These are phyloP conservation scores for Chlorella vulgaris DNA, from an alignment of 139 green algal species.

Conservation along the genomic window DNA sequence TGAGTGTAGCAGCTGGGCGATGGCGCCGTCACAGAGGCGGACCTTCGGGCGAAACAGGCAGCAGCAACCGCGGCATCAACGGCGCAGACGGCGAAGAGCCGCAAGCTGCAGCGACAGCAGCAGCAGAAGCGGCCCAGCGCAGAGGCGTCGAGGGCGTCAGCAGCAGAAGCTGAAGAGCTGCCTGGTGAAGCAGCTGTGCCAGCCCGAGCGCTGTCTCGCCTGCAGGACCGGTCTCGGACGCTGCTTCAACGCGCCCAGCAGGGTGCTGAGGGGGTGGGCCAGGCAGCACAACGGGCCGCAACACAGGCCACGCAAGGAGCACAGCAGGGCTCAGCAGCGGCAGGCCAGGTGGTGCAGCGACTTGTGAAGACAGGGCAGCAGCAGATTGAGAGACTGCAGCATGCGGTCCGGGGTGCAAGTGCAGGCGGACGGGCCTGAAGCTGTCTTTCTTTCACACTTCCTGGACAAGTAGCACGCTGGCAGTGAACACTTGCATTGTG, in stretches of 20 bases:
- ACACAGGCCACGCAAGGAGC: background rate
- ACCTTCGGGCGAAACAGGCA: too few species aligned
- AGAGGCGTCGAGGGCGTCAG: background rate
- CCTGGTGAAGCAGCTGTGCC: background rate
- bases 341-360: slow-evolving; percentile 15
- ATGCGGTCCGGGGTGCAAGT: background rate
- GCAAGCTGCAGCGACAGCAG: slow-evolving; percentile 11
- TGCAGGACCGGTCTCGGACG: background rate
- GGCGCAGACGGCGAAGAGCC: slow-evolving; percentile 18
- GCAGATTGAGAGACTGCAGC: slow-evolving; percentile 12
- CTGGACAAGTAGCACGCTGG: too few species aligned
- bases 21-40: background rate
- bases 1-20: background rate
- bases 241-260: background rate
- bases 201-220: background rate
- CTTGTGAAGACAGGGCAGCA: background rate
- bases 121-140: background rate
- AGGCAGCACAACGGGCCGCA: background rate
- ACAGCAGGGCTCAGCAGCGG: background rate
- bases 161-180: background rate
- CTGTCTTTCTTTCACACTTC: too few species aligned
- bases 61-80: background rate
- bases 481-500: too few species aligned
- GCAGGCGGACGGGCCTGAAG: background rate
- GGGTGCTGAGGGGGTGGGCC: background rate